Conservation (phyloP, 2,329 filamentous ascomycete species). For the Lasiodiplodia theobromae region DNA sequence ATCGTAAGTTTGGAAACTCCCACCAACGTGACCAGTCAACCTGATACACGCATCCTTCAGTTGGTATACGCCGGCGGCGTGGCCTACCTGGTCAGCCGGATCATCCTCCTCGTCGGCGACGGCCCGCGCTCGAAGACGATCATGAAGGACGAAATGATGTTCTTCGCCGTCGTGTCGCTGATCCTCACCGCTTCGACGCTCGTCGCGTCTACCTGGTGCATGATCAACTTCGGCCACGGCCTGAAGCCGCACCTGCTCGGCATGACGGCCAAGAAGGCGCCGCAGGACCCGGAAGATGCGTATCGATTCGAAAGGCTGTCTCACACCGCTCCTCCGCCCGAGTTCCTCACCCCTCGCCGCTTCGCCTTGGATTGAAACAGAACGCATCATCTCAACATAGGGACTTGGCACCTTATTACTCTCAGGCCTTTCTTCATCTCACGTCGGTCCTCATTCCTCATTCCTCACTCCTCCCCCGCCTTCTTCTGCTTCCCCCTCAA, state of each 20-base stretch:
- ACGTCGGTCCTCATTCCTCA: neutral
- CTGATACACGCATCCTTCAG: neutral
- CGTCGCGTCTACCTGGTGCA: slow-evolving; percentile 32
- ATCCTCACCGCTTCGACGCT: slow-evolving; percentile 22
- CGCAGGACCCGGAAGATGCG: slow-evolving; percentile 9
- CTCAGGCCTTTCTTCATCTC: too few species aligned
- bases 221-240: slow-evolving; percentile 37
- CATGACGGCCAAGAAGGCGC: slow-evolving; percentile 5
- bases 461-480: neutral
- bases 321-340: slow-evolving; percentile 4
- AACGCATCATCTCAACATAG: too few species aligned
- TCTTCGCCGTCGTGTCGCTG: slow-evolving; percentile 34
- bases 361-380: slow-evolving; percentile 16
- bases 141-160: slow-evolving; percentile 38
- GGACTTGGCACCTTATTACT: too few species aligned
- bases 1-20: slow-evolving; percentile 32
- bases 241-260: slow-evolving; percentile 35
- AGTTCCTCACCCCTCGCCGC: slow-evolving; percentile 6
- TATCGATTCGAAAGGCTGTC: slow-evolving; percentile 19
- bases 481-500: neutral
- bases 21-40: too few species aligned
- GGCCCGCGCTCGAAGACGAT: slow-evolving; percentile 29
- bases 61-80: slow-evolving; percentile 34
- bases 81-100: slow-evolving; percentile 35
- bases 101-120: slow-evolving; percentile 34